phyloP scores from a whole-genome alignment of 345 rosid species.

The Pugionium cornutum region DNA sequence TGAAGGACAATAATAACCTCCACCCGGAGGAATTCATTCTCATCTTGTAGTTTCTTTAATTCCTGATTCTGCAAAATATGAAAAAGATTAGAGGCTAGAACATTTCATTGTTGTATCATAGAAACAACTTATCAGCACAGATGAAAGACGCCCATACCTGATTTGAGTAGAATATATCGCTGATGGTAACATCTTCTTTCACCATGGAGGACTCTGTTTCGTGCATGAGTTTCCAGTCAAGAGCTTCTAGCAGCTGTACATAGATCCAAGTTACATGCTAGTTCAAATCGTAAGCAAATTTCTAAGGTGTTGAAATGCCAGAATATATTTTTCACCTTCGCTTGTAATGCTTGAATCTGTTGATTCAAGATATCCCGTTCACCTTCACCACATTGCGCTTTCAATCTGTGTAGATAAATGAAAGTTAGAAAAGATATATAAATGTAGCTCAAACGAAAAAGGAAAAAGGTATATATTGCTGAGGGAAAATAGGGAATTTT shows the following conservation, averaged over 20 bases:
- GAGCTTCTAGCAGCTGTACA: slow-evolving; percentile 89
- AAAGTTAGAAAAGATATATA: background rate
- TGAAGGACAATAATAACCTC: slow-evolving; percentile 52
- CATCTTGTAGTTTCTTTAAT: slow-evolving; percentile 63
- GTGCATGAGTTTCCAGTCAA: slow-evolving; percentile 98
- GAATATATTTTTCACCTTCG: slow-evolving; percentile 51
- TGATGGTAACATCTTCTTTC: slow-evolving; percentile 43
- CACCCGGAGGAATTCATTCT: slow-evolving; percentile 82
- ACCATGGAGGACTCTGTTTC: slow-evolving; percentile 55
- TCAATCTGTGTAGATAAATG: slow-evolving; percentile 48
- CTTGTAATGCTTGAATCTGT: slow-evolving; percentile 70
- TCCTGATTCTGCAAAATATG: slow-evolving; percentile 47
- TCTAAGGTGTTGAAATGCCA: background rate
- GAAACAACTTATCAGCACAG: background rate
- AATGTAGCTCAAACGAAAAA: too few relatives aligned
- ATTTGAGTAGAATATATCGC: slow-evolving; percentile 40
- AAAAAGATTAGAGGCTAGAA: background rate
- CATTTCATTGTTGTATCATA: too few relatives aligned
- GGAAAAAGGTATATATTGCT: background rate
- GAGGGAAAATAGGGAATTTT: background rate
- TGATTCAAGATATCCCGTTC: slow-evolving; percentile 75
- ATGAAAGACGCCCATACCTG: slow-evolving; percentile 46
- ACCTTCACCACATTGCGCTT: slow-evolving; percentile 79
- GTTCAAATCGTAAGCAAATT: slow-evolving; percentile 19
- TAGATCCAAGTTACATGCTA: slow-evolving; percentile 13